Conservation (phyloP, 2,329 filamentous ascomycete genomes). For the Tolypocladium endophyticum region DNA sequence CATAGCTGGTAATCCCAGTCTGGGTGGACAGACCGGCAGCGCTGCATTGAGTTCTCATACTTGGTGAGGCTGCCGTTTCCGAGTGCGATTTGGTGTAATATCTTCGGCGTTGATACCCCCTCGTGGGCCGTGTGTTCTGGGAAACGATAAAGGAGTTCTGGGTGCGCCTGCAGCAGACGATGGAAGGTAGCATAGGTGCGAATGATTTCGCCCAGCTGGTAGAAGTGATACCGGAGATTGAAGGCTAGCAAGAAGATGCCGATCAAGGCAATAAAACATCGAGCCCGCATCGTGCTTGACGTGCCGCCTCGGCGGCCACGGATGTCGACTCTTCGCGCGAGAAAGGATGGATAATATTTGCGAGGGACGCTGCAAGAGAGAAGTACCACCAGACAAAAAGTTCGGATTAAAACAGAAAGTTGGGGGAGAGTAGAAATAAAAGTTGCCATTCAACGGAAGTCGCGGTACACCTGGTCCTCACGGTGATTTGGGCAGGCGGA, state of each 20-base stretch:
- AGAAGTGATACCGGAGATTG: not conserved
- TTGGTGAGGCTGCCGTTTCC: conserved; percentile 31
- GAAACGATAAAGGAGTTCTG: not conserved
- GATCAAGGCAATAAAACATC: not conserved
- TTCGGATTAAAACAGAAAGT: not conserved
- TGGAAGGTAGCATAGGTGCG: not conserved
- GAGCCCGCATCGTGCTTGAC: not conserved
- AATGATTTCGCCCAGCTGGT: not conserved
- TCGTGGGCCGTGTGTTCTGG: not conserved
- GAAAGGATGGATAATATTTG: not conserved
- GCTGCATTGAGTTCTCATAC: conserved; percentile 8
- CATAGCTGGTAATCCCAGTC: conserved; percentile 12
- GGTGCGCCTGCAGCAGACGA: not conserved
- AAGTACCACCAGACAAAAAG: not conserved
- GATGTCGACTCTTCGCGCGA: not conserved
- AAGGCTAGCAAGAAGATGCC: not conserved
- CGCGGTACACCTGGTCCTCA: not conserved
- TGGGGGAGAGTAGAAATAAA: too few relatives aligned
- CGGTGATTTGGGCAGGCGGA: not conserved
- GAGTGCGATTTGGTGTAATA: conserved; percentile 20
- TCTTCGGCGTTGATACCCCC: conserved; percentile 2
- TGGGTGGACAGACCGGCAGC: conserved; percentile 10
- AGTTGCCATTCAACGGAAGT: not conserved
- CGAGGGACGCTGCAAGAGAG: not conserved
- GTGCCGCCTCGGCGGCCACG: not conserved